Conservation (phyloP, 805 yeast species). For the Saturnispora serradocipensis region DNA sequence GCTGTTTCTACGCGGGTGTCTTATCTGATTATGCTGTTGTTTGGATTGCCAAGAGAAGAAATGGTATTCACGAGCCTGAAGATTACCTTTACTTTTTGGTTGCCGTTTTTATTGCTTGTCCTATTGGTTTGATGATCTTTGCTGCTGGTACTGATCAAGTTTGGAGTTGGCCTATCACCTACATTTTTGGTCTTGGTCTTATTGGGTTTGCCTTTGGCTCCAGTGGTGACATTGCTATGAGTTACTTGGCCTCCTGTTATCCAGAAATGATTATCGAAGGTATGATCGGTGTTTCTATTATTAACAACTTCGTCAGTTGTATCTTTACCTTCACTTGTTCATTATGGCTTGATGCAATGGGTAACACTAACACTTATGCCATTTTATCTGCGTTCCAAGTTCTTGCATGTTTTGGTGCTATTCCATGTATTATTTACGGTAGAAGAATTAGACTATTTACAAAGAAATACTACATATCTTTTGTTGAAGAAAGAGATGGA, state of each 20-base stretch:
- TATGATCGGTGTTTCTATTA: slow-evolving; percentile 59
- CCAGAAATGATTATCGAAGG: slow-evolving; percentile 65
- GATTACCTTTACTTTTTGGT: slow-evolving; percentile 49
- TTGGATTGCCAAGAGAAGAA: slow-evolving; percentile 50
- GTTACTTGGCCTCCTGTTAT: slow-evolving; percentile 57
- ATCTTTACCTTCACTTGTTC: slow-evolving; percentile 60
- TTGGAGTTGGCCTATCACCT: slow-evolving; percentile 46
- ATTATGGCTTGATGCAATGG: slow-evolving; percentile 47
- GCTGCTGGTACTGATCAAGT: slow-evolving; percentile 54
- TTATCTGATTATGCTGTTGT: slow-evolving; percentile 51
- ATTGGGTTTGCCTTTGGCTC: slow-evolving; percentile 65
- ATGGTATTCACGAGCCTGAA: slow-evolving; percentile 59
- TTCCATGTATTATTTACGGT: slow-evolving; percentile 42
- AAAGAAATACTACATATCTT: slow-evolving; percentile 42
- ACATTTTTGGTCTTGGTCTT: slow-evolving; percentile 49
- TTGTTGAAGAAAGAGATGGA: slow-evolving; percentile 46
- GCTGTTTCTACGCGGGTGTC: slow-evolving; percentile 57
- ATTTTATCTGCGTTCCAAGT: slow-evolving; percentile 53
- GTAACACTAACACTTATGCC: slow-evolving; percentile 50
- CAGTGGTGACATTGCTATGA: slow-evolving; percentile 62
- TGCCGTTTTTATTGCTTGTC: slow-evolving; percentile 48
- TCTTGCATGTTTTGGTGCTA: slow-evolving; percentile 39
- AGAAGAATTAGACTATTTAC: slow-evolving; percentile 50
- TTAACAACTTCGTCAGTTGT: slow-evolving; percentile 57
- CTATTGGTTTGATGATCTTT: slow-evolving; percentile 54